Percentiles rank a stretch among this genome's conserved stretches.
Evolutionary conservation across 179 eudicot species (phyloP).

Genomic region (Pouteria campechiana): DNA sequence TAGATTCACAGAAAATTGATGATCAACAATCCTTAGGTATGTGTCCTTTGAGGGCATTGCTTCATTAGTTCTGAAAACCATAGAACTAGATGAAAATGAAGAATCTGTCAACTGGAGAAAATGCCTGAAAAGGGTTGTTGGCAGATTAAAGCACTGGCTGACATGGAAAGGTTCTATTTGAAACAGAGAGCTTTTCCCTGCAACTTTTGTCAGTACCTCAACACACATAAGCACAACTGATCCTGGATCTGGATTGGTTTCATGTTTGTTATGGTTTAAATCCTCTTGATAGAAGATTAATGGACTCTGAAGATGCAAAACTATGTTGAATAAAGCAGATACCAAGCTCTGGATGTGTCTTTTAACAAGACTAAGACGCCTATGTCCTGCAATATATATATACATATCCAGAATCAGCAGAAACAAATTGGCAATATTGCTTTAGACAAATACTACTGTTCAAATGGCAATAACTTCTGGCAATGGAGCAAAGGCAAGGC

Average conservation of each 20-base stretch:
- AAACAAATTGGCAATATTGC: background rate
- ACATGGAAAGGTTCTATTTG: conserved; percentile 47
- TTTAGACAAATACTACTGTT: background rate
- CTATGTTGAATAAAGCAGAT: conserved; percentile 61
- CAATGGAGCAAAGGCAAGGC: no score
- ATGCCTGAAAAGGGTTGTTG: conserved; percentile 52
- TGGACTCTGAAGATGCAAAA: conserved; percentile 74
- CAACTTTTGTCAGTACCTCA: conserved; percentile 56
- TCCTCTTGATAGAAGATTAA: conserved; percentile 31
- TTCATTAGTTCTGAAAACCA: conserved; percentile 13
- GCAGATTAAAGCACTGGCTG: conserved; percentile 53
- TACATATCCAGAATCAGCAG: conserved; percentile 3
- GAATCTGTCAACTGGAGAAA: conserved; percentile 25
- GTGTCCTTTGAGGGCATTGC: conserved; percentile 7
- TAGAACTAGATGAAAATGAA: conserved; percentile 13
- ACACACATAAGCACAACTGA: conserved; percentile 79
- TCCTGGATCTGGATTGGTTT: conserved; percentile 62
- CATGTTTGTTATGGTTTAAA: conserved; percentile 7
- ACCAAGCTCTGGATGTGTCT: conserved; percentile 42
- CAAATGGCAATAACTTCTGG: no score
- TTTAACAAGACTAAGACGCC: conserved; percentile 39
- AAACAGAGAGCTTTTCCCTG: conserved; percentile 54
- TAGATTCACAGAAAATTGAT: conserved; percentile 40
- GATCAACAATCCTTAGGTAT: conserved; percentile 27
- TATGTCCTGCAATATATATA: conserved; percentile 45